These are phyloP conservation scores for Filobasidium floriforme DNA, from an alignment of 768 basidiomycete species.

Conservation along the genomic window DNA sequence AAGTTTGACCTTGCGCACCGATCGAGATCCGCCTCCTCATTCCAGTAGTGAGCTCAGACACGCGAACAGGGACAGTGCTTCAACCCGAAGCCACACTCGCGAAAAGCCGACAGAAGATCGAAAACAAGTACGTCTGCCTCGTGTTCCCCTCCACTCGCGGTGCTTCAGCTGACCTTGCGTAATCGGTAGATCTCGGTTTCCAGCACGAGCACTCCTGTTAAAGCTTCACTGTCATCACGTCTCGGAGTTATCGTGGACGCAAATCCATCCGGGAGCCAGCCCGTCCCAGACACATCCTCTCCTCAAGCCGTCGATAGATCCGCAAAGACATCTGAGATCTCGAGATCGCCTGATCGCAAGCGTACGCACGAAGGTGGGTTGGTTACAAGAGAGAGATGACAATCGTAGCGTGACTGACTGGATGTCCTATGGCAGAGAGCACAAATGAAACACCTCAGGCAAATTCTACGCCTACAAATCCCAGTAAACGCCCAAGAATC, in stretches of 20 bases:
- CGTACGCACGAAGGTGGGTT: constrained; percentile 17
- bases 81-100: too few species aligned
- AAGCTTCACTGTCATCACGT: neutral
- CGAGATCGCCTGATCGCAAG: constrained; percentile 13
- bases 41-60: neutral
- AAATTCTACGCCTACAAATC: neutral
- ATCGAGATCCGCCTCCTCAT: neutral
- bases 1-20: neutral
- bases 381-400: neutral
- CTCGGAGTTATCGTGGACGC: neutral
- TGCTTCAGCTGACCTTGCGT: too few species aligned
- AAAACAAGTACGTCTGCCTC: too few species aligned
- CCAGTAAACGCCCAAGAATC: constrained; percentile 16
- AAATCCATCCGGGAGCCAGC: neutral
- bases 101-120: too few species aligned
- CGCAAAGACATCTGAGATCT: neutral
- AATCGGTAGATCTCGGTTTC: neutral
- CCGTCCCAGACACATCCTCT: neutral
- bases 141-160: too few species aligned
- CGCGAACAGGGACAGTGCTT: too few species aligned
- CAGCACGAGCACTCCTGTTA: neutral
- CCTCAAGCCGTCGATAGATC: neutral
- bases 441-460: neutral
- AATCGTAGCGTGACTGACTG: too few species aligned
- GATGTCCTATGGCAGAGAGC: neutral